Base-by-base conservation (phyloP, 345 rosid genomes). In the Eucalyptus cloeziana region DNA sequence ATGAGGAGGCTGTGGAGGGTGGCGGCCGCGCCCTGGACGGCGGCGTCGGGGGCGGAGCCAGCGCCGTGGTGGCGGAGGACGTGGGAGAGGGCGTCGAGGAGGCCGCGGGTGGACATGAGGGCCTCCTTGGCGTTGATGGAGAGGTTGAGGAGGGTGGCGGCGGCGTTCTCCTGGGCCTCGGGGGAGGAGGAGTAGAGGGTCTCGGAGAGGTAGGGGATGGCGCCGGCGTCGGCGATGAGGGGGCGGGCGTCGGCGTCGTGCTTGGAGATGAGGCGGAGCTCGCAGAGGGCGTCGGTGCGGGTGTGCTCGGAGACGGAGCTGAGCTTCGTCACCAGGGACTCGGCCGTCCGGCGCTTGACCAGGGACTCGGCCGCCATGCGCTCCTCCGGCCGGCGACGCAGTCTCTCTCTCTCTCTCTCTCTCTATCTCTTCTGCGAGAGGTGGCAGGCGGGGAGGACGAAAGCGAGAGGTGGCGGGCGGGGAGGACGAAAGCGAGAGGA, bases 21-120 rank as follows among this genome's bases (percentile, higher is more conserved):
- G 87, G 99, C 99, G 93, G 99, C 98, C 86, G 94, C 89, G 51
- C 96, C 94, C 52, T 97, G 99, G 52, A 96, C 98, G 2, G 98
- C 97, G 88, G 90, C 90, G 25, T 96, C 88, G 54, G 99, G 92
- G 58, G 90, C n/a, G 86, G 98, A 87, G 49, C 93, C 15, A 43
- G 96, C 21, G 88, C 91, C 89, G 92, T 95, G 97, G 89, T 94
- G 94, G 43, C 96, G 92, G 86, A 97, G 96, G 44, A 92, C 94
- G 94, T 96, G 99, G 64, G 98, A 94, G 80, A 97, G 90, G 80
- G 99, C 98, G 92, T 96, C 99, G 83, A 96, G 97, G 87, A 97
- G 92, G 64, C 99, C 98, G 85, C 95, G 96, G 30, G 99, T 94
- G 87, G 99, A 95, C 95, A 97, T 96, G 58, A 96, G 94, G 6